These are phyloP conservation scores for Typha latifolia DNA, from an alignment of 176 grass and related monocot genomes.

Conservation along the genomic window DNA sequence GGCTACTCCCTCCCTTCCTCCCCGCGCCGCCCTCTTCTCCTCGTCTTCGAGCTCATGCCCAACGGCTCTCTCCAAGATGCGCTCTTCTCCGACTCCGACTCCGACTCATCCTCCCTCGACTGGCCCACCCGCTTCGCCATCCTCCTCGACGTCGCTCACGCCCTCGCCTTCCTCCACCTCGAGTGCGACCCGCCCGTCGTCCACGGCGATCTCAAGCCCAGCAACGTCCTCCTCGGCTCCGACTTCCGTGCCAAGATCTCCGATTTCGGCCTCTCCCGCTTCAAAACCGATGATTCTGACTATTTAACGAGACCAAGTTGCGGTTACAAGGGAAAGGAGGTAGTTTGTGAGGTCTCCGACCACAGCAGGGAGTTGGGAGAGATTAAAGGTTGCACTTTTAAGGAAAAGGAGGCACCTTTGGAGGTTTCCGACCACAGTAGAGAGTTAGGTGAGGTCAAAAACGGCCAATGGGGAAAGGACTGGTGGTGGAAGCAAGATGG, in stretches of 20 bases:
- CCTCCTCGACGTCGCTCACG: conserved; percentile 41
- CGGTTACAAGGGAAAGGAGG: conserved; percentile 16
- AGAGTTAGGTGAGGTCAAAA: conserved; percentile 16
- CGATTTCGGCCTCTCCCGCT: conserved; percentile 73
- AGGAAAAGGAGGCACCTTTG: conserved; percentile 15
- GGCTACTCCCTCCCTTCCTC: conserved; percentile 34
- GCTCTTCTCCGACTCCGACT: conserved; percentile 23
- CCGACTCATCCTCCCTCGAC: conserved; percentile 13
- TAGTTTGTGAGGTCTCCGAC: conserved; percentile 2
- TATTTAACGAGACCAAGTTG: neutral
- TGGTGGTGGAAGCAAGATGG: conserved; percentile 91
- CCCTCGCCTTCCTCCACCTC: conserved; percentile 62
- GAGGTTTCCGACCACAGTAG: conserved; percentile 2
- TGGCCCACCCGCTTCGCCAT: conserved; percentile 44
- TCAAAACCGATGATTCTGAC: conserved; percentile 33
- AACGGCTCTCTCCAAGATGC: conserved; percentile 46
- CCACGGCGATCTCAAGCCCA: conserved; percentile 89
- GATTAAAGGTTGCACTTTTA: conserved; percentile 1
- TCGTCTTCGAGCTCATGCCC: conserved; percentile 66
- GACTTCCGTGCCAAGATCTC: conserved; percentile 66
- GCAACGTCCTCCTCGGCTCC: conserved; percentile 64
- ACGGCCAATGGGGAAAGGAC: conserved; percentile 42
- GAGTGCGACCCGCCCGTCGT: conserved; percentile 66
- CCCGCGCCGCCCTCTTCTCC: conserved; percentile 28
- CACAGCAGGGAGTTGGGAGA: conserved; percentile 9